These are phyloP conservation scores for Artemisia argyi DNA, from an alignment of 129 eudicot genomes.

Conservation along the genomic window DNA sequence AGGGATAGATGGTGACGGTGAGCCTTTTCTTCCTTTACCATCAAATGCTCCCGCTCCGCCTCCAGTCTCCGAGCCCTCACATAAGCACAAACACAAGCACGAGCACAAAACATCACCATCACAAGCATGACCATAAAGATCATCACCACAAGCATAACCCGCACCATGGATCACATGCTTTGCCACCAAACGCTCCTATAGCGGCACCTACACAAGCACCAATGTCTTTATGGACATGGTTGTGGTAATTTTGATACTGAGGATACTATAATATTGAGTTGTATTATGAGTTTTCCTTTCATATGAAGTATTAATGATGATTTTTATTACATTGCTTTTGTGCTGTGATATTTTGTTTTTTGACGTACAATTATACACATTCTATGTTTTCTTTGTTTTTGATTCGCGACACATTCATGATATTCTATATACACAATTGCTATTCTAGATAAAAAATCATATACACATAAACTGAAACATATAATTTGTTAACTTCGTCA, in stretches of 20 bases:
- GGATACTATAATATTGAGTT: neutral
- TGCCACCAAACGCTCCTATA: slow-evolving; percentile 21
- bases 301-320: slow-evolving; percentile 3
- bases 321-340: neutral
- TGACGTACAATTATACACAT: neutral
- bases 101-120: slow-evolving; percentile 7
- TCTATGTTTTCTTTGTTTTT: neutral
- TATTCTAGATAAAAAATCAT: neutral
- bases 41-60: slow-evolving; percentile 20
- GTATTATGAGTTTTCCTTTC: neutral
- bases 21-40: slow-evolving; percentile 8
- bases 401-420: neutral
- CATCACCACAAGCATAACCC: slow-evolving; percentile 26
- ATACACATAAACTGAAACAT: neutral
- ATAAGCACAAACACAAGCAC: slow-evolving; percentile 22
- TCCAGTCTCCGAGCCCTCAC: slow-evolving; percentile 16
- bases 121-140: slow-evolving; percentile 11
- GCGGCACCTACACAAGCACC: slow-evolving; percentile 12
- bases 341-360: slow-evolving; percentile 6
- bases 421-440: neutral
- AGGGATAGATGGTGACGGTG: neutral
- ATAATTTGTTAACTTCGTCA: neutral
- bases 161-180: slow-evolving; percentile 20
- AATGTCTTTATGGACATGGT: slow-evolving; percentile 4
- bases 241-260: neutral